Conservation (phyloP, 306 rosid species). For the Corylus americana region DNA sequence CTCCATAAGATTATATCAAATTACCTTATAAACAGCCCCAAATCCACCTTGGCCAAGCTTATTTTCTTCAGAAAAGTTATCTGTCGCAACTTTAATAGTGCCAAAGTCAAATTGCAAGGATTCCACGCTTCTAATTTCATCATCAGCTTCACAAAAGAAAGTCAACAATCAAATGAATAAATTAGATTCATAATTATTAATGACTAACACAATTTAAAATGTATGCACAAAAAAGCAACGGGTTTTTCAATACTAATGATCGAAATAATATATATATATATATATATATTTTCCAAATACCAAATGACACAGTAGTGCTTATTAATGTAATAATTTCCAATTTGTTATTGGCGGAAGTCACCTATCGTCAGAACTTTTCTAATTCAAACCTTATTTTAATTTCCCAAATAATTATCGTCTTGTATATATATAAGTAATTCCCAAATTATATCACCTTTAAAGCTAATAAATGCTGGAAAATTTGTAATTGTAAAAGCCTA, state of each 20-base stretch:
- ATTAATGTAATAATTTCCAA: background rate
- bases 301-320: too few species aligned
- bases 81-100: conserved; percentile 30
- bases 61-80: conserved; percentile 34
- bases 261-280: too few species aligned
- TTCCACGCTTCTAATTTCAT: conserved; percentile 5
- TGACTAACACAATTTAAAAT: background rate
- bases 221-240: too few species aligned
- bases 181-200: background rate
- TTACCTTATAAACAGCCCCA: conserved; percentile 45
- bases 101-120: conserved; percentile 26
- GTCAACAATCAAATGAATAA: background rate
- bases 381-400: too few species aligned
- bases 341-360: background rate
- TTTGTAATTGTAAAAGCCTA: conserved; percentile 9
- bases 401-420: too few species aligned
- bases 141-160: background rate
- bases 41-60: conserved; percentile 53
- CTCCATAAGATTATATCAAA: background rate
- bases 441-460: too few species aligned
- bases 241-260: background rate
- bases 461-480: too few species aligned
- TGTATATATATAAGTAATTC: background rate
- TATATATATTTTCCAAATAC: too few species aligned
- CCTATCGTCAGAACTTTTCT: background rate